Base-by-base conservation (phyloP, 129 eudicot genomes). In the Centella asiatica region DNA sequence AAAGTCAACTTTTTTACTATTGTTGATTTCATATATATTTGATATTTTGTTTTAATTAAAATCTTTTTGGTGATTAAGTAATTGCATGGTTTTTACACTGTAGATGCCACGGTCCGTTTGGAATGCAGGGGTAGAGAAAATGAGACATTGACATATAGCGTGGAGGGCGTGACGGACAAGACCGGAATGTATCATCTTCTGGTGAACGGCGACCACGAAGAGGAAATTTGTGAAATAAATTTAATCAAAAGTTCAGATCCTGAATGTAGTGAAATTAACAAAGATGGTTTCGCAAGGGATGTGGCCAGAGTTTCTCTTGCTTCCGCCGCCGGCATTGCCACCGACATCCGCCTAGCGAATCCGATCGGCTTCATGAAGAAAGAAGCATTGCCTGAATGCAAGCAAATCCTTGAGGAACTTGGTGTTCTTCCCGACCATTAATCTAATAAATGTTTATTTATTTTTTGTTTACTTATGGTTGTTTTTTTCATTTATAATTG, bases 41-140 rank as follows among this genome's bases (percentile, higher is more conserved):
- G 1, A 14, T 17, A 2, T 46, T 46, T 20, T 4, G 4, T 4
- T n/a, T 11, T 48, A 6, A 53, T 4, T 12, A 24, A n/a, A 28
- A 33, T 12, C n/a, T n/a, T n/a, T n/a, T n/a, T 0, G 5, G 23
- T 51, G 12, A 26, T 51, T 4, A 11, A 53, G 1, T 4, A 47
- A 3, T 23, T 68, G 40, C 13, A 1, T 45, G n/a, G 31, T 55
- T 17, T 34, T 36, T 24, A 9, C 22, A 44, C 22, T 53, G 44
- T 46, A 78, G 83, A 76, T 64, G 83, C 85, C n/a, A 71, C 63
- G 42, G 77, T 85, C 4, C 45, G 58, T 24, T 72, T 85, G 54
- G 68, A 76, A 45, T 85, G 94, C 73, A 72, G 78, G 58, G 70
- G 73, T 24, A 66, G 49, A 4, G 72, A 60, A 15, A 25, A 48